Evolutionary conservation across 2,329 filamentous ascomycete species (phyloP).

Genomic region (Aspergillus oerlinghausenensis): DNA sequence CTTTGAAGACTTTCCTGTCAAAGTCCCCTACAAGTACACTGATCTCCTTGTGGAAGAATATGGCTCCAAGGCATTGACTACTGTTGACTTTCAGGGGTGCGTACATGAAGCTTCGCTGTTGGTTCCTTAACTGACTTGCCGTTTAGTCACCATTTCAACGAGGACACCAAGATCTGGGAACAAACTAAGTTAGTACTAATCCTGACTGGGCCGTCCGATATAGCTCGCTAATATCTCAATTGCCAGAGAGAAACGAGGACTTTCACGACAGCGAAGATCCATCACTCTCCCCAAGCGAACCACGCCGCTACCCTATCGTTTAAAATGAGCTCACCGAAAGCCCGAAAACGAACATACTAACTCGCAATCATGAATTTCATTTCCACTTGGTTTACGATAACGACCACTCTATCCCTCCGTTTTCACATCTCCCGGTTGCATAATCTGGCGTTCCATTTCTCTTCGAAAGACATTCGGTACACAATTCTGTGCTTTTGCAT

Average conservation of each 20-base stretch:
- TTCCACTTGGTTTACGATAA: neutral
- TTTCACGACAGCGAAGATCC: slow-evolving; percentile 4
- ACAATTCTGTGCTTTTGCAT: neutral
- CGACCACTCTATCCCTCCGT: neutral
- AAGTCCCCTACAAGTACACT: slow-evolving; percentile 54
- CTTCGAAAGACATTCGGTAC: neutral
- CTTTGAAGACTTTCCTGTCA: slow-evolving; percentile 52
- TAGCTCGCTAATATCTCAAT: neutral
- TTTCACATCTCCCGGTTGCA: neutral
- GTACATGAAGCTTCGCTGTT: slow-evolving; percentile 2
- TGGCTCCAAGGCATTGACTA: slow-evolving; percentile 45
- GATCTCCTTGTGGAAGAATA: slow-evolving; percentile 54
- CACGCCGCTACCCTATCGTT: slow-evolving; percentile 6
- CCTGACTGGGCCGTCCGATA: neutral
- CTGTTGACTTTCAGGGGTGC: slow-evolving; percentile 42
- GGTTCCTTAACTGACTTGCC: neutral
- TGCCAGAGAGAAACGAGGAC: slow-evolving; percentile 4
- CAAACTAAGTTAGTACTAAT: slow-evolving; percentile 9
- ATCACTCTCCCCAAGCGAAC: slow-evolving; percentile 4
- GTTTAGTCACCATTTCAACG: slow-evolving; percentile 31
- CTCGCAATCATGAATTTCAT: neutral
- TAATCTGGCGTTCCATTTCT: neutral
- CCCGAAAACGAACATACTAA: neutral
- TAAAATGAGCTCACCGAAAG: neutral
- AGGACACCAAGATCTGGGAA: slow-evolving; percentile 29